phyloP scores from a whole-genome alignment of 2,329 filamentous ascomycete genomes.

The Neonectria coccinea region DNA sequence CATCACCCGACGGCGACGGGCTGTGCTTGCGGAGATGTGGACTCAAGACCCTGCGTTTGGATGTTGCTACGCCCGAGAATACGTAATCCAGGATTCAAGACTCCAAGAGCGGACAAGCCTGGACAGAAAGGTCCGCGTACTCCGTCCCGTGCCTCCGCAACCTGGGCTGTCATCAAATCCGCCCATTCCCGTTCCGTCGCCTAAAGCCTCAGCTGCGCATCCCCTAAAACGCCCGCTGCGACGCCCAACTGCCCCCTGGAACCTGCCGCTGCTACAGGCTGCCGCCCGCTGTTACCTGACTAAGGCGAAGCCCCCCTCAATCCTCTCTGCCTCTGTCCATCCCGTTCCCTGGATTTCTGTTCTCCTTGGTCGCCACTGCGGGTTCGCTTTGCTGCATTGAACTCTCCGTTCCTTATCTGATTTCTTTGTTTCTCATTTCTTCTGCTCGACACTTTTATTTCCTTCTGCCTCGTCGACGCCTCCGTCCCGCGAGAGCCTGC shows the following conservation, averaged over 20 bases:
- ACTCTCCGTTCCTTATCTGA: slow-evolving; percentile 24
- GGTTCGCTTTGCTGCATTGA: slow-evolving; percentile 22
- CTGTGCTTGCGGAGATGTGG: slow-evolving; percentile 11
- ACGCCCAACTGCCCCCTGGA: not conserved
- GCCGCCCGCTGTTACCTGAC: not conserved
- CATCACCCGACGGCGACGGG: slow-evolving; percentile 9
- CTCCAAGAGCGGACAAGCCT: not conserved
- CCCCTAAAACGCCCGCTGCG: not conserved
- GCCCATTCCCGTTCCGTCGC: slow-evolving; percentile 4
- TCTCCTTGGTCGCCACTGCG: slow-evolving; percentile 28
- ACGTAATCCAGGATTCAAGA: slow-evolving; percentile 1
- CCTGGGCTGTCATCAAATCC: not conserved
- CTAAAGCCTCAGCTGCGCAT: not conserved
- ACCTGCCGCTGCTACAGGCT: not conserved
- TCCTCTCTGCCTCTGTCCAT: slow-evolving; percentile 1
- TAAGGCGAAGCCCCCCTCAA: slow-evolving; percentile 5
- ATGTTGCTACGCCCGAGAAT: not conserved
- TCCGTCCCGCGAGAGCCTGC: not conserved
- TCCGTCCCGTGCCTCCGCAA: not conserved
- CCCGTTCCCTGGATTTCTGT: slow-evolving; percentile 36
- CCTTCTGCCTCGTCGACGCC: slow-evolving; percentile 14
- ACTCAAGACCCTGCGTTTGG: not conserved
- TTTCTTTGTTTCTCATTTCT: slow-evolving; percentile 7
- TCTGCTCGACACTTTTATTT: not conserved
- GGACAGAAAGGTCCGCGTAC: not conserved